Evolutionary conservation across 208 protist genomes (phyloP).

Genomic region (Crithidia acanthocephali): DNA sequence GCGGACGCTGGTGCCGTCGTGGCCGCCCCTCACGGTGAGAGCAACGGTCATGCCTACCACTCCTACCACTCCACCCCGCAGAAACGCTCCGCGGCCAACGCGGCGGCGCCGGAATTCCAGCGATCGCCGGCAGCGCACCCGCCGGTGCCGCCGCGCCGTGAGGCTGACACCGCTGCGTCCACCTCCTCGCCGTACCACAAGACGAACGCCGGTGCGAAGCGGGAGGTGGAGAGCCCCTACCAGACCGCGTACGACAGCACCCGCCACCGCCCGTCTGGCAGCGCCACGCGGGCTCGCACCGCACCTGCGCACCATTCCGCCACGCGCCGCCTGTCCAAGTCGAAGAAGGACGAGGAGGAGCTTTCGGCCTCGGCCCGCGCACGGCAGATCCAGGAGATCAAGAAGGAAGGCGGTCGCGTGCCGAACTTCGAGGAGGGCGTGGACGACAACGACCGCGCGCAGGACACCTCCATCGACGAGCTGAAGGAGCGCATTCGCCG

Average conservation of each 20-base stretch:
- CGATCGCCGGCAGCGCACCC: conserved; percentile 1
- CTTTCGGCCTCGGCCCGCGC: conserved; percentile 33
- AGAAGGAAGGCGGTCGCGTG: conserved; percentile 23
- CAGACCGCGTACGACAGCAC: background rate
- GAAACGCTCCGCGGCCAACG: background rate
- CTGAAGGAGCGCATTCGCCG: conserved; percentile 63
- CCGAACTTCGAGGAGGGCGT: conserved; percentile 50
- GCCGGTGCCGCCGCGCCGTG: conserved; percentile 1
- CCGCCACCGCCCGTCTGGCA: conserved; percentile 3
- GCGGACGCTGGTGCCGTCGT: background rate
- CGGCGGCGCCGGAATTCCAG: conserved; percentile 10
- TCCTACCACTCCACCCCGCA: conserved; percentile 22
- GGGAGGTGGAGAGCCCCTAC: background rate
- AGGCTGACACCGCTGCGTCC: background rate
- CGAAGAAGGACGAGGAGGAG: conserved; percentile 27
- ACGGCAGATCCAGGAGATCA: conserved; percentile 28
- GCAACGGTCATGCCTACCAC: conserved; percentile 12
- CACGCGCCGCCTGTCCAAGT: background rate
- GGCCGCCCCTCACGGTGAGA: background rate
- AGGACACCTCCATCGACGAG: conserved; percentile 48
- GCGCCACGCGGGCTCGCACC: conserved; percentile 12
- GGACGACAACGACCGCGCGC: conserved; percentile 44
- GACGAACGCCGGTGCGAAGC: background rate
- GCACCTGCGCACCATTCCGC: background rate
- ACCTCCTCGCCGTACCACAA: conserved; percentile 1